Percentiles rank a stretch among this genome's conserved stretches.
These are phyloP conservation scores for Salix arbutifolia DNA, from an alignment of 345 rosid genomes.

Conservation along the genomic window DNA sequence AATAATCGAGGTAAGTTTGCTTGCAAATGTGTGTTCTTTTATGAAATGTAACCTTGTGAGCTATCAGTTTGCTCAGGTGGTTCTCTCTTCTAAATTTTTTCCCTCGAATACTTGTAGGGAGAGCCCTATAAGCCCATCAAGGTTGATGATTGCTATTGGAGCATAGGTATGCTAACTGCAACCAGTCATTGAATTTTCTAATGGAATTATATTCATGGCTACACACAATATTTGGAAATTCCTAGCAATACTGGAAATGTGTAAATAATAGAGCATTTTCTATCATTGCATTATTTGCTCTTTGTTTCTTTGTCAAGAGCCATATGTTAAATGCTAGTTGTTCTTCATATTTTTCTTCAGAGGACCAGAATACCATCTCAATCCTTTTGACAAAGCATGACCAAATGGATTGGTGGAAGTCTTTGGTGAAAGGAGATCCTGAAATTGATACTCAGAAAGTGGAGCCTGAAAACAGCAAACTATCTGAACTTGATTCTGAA, in stretches of 20 bases:
- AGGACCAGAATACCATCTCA: slow-evolving; percentile 61
- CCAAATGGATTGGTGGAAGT: slow-evolving; percentile 95
- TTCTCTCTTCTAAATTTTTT: neutral
- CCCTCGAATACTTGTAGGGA: slow-evolving; percentile 47
- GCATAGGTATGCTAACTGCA: slow-evolving; percentile 56
- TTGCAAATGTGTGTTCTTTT: neutral
- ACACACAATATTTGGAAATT: neutral
- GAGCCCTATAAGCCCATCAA: slow-evolving; percentile 58
- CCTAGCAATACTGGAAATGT: neutral
- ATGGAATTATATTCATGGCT: neutral
- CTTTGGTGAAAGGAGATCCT: slow-evolving; percentile 75
- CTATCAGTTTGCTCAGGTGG: neutral
- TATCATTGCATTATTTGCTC: neutral
- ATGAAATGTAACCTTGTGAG: neutral
- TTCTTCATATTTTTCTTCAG: slow-evolving; percentile 28
- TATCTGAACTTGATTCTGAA: slow-evolving; percentile 79
- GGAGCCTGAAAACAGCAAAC: slow-evolving; percentile 83
- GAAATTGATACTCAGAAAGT: slow-evolving; percentile 90
- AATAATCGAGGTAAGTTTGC: slow-evolving; percentile 65
- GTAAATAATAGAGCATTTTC: neutral
- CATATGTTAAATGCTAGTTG: neutral
- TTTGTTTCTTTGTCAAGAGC: neutral
- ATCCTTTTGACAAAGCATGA: slow-evolving; percentile 82
- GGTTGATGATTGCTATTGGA: slow-evolving; percentile 92
- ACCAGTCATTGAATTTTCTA: neutral